Conservation (phyloP, 1,284 basidiomycete species). For the Irpex sp. region DNA sequence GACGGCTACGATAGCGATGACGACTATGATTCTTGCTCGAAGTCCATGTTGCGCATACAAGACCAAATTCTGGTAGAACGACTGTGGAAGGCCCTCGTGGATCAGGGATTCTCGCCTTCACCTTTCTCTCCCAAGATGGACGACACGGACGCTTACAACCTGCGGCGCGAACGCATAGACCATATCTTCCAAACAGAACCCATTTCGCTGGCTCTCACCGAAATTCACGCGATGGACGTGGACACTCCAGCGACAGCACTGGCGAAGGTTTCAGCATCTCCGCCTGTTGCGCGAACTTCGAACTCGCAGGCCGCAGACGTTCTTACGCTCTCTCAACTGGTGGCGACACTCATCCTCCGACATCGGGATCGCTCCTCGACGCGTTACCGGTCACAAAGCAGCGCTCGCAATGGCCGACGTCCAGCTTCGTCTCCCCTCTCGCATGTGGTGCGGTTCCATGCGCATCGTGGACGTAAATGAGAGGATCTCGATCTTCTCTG, state of each 20-base stretch:
- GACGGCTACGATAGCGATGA: background rate
- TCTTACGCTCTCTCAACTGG: constrained; percentile 29
- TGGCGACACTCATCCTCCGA: constrained; percentile 31
- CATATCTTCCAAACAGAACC: constrained; percentile 9
- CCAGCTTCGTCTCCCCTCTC: constrained; percentile 17
- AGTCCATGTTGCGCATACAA: constrained; percentile 16
- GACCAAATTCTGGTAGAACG: constrained; percentile 30
- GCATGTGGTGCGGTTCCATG: background rate
- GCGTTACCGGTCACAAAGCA: constrained; percentile 19
- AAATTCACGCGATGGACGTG: background rate
- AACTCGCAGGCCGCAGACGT: constrained; percentile 13
- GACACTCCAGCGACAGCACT: background rate
- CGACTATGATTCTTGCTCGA: constrained; percentile 13
- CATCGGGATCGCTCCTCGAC: constrained; percentile 26
- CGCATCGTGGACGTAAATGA: background rate
- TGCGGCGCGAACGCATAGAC: constrained; percentile 5
- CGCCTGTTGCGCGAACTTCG: constrained; percentile 11
- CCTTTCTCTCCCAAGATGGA: background rate
- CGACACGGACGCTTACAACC: background rate
- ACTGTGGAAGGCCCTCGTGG: constrained; percentile 27
- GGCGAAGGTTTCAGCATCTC: constrained; percentile 14
- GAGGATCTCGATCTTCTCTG: background rate
- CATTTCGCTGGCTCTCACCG: background rate
- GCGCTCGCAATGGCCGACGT: background rate
- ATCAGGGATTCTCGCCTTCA: constrained; percentile 26